Percentiles rank a stretch among this genome's conserved stretches.
Evolutionary conservation across 495 filamentous ascomycete species (phyloP).

Genomic region (Trichocladium antarcticum): DNA sequence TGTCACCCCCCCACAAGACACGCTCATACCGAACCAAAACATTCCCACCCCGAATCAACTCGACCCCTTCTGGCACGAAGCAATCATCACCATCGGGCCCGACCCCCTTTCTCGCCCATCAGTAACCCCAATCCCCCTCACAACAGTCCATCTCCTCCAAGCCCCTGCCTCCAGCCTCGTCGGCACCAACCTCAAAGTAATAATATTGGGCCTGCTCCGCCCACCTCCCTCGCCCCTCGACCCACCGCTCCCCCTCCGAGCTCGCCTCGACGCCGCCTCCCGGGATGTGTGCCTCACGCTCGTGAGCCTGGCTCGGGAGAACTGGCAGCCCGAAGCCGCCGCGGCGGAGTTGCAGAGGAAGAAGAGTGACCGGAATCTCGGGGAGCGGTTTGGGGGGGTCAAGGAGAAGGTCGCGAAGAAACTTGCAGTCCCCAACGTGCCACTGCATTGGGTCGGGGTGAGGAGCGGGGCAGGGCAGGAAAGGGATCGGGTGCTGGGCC

Average conservation of each 20-base stretch:
- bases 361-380: conserved; percentile 20
- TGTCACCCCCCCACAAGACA: conserved; percentile 19
- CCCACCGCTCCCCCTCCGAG: conserved; percentile 28
- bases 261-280: conserved; percentile 27
- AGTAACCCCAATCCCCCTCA: conserved; percentile 30
- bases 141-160: conserved; percentile 38
- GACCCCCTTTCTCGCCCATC: conserved; percentile 29
- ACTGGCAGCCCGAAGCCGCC: conserved; percentile 40
- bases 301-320: conserved; percentile 41
- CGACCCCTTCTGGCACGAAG: conserved; percentile 38
- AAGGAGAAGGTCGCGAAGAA: conserved; percentile 27
- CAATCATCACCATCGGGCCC: conserved; percentile 42
- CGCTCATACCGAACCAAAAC: not conserved
- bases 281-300: conserved; percentile 42
- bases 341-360: conserved; percentile 19
- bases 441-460: conserved; percentile 46
- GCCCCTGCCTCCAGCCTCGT: conserved; percentile 28
- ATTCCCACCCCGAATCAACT: not conserved
- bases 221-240: conserved; percentile 19
- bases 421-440: conserved; percentile 36
- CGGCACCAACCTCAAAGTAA: conserved; percentile 34
- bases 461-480: conserved; percentile 39
- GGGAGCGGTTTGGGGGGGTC: conserved; percentile 31
- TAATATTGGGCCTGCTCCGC: conserved; percentile 48
- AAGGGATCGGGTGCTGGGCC: conserved; percentile 36